Evolutionary conservation across 1,284 basidiomycete genomes (phyloP), one percentile per base, ranked within the genome.

Genomic region (Polyporus tsugae): DNA sequence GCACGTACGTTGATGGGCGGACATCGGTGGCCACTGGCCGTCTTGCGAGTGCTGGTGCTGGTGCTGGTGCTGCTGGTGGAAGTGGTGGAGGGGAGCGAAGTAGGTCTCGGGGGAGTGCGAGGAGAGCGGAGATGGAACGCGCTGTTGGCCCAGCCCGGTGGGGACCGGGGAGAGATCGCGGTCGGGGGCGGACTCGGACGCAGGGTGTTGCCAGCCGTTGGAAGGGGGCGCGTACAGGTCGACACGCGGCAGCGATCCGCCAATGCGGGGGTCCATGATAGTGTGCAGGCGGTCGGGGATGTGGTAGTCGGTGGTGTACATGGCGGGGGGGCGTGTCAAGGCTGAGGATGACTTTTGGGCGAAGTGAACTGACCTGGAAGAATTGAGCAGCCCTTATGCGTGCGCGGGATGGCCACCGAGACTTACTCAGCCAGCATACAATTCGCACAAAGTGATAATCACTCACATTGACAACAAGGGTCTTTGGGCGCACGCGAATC

Each of bases 101-200:
- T 73, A 69, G 65, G 69, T 64, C 39, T 70, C 65, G 59, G 69
- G 72, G 19, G 72, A 73, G 67, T 60, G 66, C 6, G 71, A 65
- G 4, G 72, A 70, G 59, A 66, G 65, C 69, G 72, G 72, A 70
- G 72, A 73, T 70, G 67, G 60, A 73, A 73, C 69, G 60, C 52
- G 52, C 52, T 70, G 72, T 42, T 36, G 13, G 62, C 35, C 63
- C 64, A 67, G 6, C 61, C 65, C 29, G 58, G 58, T 25, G 10
- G 53, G 67, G 36, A 62, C n/a, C 5, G 66, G 53, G 44, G 38
- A n/a, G n/a, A 66, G 69, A 73, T 73, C 72, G 72, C 49, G 63
- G 38, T 67, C 19, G 44, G 58, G 9, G 69, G 67, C n/a, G n/a
- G n/a, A n/a, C n/a, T n/a, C n/a, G n/a, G n/a, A n/a, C 41, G 63